These are phyloP conservation scores for Erucastrum elatum DNA, from an alignment of 345 rosid species.

Conservation along the genomic window DNA sequence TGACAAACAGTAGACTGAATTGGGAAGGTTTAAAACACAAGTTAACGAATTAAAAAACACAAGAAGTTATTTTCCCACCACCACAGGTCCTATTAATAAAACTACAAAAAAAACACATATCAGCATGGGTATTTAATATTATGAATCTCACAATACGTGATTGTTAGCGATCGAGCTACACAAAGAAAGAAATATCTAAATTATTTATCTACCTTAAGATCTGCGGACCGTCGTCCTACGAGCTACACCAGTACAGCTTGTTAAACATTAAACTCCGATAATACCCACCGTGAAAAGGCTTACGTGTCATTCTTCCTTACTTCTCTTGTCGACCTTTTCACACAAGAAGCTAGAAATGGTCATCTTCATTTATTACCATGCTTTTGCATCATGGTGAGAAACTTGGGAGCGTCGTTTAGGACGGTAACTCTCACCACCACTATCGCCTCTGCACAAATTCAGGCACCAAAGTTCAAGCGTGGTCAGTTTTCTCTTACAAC, in stretches of 20 bases:
- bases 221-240: constrained; percentile 17
- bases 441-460: too few relatives aligned
- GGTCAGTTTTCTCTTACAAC: too few relatives aligned
- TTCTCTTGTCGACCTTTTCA: too few relatives aligned
- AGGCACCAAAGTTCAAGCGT: too few relatives aligned
- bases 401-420: too few relatives aligned
- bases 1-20: neutral
- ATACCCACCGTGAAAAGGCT: too few relatives aligned
- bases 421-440: too few relatives aligned
- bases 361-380: too few relatives aligned
- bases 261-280: neutral
- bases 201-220: constrained; percentile 31
- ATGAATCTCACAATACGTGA: constrained; percentile 15
- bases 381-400: too few relatives aligned
- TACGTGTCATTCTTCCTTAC: too few relatives aligned
- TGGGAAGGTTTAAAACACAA: neutral
- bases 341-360: too few relatives aligned
- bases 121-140: neutral
- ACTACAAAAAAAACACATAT: neutral
- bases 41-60: neutral
- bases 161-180: neutral
- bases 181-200: neutral
- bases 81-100: neutral
- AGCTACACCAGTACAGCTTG: too few relatives aligned
- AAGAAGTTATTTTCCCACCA: constrained; percentile 7